Percentiles rank a stretch among this genome's conserved stretches.
phyloP scores from a whole-genome alignment of 2,329 filamentous ascomycete genomes.

The Botrytis deweyae region DNA sequence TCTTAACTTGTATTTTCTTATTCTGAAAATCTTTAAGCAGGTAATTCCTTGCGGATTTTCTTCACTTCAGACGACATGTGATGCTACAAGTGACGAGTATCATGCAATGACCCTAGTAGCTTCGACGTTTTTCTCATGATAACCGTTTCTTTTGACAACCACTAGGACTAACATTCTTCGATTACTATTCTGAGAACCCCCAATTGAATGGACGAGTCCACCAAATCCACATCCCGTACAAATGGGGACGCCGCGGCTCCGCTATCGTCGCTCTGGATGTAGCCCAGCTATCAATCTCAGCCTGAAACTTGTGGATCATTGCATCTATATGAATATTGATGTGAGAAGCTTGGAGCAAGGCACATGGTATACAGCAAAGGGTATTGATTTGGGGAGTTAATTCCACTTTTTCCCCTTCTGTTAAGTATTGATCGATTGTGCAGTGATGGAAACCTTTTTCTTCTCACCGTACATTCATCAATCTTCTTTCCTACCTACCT shows the following conservation, averaged over 20 bases:
- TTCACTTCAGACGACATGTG: background rate
- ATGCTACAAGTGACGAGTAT: background rate
- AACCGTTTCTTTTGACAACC: background rate
- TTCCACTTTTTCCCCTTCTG: slow-evolving; percentile 16
- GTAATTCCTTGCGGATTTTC: background rate
- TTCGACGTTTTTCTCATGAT: background rate
- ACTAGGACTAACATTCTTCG: background rate
- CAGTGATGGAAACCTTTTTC: background rate
- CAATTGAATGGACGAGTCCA: background rate
- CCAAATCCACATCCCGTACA: slow-evolving; percentile 2
- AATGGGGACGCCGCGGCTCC: slow-evolving; percentile 26
- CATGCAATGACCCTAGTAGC: background rate
- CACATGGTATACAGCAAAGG: background rate
- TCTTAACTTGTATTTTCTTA: background rate
- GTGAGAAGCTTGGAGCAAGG: background rate
- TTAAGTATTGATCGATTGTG: slow-evolving; percentile 19
- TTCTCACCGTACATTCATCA: slow-evolving; percentile 13
- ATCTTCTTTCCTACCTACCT: slow-evolving; percentile 14
- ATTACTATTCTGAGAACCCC: background rate
- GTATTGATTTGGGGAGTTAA: background rate
- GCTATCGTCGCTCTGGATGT: slow-evolving; percentile 18
- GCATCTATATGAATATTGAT: background rate
- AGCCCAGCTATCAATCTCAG: slow-evolving; percentile 6
- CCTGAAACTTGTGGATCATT: slow-evolving; percentile 11
- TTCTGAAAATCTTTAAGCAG: background rate